Percentiles rank a stretch among this genome's conserved stretches.
Evolutionary conservation across 2,329 filamentous ascomycete genomes (phyloP).

Genomic region (Pseudogymnoascus sp.): DNA sequence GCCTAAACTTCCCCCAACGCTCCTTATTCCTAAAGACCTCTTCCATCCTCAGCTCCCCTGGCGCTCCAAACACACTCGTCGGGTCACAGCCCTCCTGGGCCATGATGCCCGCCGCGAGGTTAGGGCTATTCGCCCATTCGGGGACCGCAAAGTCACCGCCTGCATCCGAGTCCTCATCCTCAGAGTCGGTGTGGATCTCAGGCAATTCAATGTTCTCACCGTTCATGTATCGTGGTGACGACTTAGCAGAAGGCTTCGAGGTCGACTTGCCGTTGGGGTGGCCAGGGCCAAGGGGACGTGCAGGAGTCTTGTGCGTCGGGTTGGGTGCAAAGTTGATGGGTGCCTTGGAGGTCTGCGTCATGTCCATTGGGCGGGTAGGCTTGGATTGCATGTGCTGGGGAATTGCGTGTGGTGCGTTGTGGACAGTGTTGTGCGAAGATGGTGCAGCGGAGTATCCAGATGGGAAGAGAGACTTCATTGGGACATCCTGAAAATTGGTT

Average conservation of each 20-base stretch:
- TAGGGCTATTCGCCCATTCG: constrained; percentile 82
- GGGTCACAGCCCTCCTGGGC: constrained; percentile 82
- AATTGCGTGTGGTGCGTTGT: constrained; percentile 56
- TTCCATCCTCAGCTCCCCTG: constrained; percentile 85
- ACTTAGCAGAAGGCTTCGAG: constrained; percentile 52
- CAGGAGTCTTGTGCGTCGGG: constrained; percentile 61
- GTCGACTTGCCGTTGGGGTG: constrained; percentile 41
- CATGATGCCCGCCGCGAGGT: constrained; percentile 65
- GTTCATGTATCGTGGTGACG: constrained; percentile 78
- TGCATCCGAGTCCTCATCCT: constrained; percentile 69
- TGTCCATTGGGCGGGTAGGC: constrained; percentile 63
- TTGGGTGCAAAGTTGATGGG: constrained; percentile 81
- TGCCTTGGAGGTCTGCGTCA: constrained; percentile 81
- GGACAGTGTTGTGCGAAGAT: constrained; percentile 32
- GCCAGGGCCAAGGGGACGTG: constrained; percentile 40
- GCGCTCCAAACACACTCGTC: constrained; percentile 77
- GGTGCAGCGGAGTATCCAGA: constrained; percentile 45
- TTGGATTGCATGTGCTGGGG: constrained; percentile 58
- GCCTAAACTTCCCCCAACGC: constrained; percentile 76
- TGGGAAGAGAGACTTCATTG: constrained; percentile 50
- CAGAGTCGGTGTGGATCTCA: constrained; percentile 90
- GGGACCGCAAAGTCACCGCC: constrained; percentile 54
- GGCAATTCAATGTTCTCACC: constrained; percentile 87
- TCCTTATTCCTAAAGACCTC: constrained; percentile 93
- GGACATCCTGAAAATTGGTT: constrained; percentile 44